Base-by-base conservation (phyloP, 2,329 filamentous ascomycete species). In the Botrytis porri region DNA sequence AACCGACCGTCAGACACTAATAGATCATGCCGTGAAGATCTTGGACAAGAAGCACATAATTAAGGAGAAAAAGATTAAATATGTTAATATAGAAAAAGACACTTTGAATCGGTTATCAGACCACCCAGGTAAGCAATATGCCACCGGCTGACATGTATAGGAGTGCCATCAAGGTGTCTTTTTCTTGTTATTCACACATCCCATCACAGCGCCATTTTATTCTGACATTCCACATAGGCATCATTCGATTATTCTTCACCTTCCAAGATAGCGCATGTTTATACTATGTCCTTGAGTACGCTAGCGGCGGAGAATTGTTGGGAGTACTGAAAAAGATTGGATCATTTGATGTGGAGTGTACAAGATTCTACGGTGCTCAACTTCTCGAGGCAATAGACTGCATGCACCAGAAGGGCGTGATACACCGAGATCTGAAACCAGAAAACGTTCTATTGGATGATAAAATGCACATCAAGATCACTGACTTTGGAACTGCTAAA, bases 31-130 rank as follows among this genome's bases (percentile, higher is more conserved):
- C 39, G 95, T 99, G 84, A 99, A 99, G 82, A 95, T 99, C 25
- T 88, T 99, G 64, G 96, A 99, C 83, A 99, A 99, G 84, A 90
- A 94, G 79, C 96, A 99, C 82, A 99, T 99, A 80, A 99, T 99
- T 86, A 99, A 98, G 83, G 96, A 99, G 84, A 98, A 97, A 83
- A 99, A 99, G 87, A 97, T 99, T 80, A 99, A 99, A 86, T 99
- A 99, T 80, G 96, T 99, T 83, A 99, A 98, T 83, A 99, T 99
- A 79, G 96, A 99, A 83, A 98, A 98, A 84, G 95, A 99, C 83
- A 98, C 96, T 0, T 86, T 99, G 72, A 99, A 99, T 81, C 91
- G 96, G 75, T 86, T 99, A 73, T 98, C 95, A 5, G 95, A 99
- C 76, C 96, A 99, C 80, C 96, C 96, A 10, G 96, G 65, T 67